A percentile compares a stretch with the other conserved stretches of the same genome.
phyloP scores from a whole-genome alignment of 148 eudicot genomes.

The Camellia lanceoleosa region DNA sequence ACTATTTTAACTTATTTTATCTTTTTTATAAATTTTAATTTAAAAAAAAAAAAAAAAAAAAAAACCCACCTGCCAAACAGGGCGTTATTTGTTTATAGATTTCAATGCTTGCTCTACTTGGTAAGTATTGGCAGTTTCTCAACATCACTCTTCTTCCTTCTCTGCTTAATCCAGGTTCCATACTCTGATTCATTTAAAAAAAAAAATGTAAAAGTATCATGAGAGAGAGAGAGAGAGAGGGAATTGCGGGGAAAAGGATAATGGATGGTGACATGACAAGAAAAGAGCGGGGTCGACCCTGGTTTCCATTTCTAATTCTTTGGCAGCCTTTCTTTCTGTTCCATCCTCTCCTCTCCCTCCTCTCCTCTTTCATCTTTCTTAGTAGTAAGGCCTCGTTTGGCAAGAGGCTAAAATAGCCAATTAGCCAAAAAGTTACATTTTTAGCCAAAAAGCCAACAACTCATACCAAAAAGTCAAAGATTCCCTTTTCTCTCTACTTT shows the following conservation, averaged over 20 bases:
- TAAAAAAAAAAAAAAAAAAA: too few species aligned
- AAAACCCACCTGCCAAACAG: too few species aligned
- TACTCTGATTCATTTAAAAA: background rate
- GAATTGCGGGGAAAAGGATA: background rate
- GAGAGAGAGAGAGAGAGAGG: slow-evolving; percentile 4
- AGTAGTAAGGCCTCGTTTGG: too few species aligned
- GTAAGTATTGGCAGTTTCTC: too few species aligned
- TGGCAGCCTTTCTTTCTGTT: slow-evolving; percentile 3
- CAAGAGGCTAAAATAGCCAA: too few species aligned
- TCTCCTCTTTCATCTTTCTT: too few species aligned
- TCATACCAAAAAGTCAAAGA: too few species aligned
- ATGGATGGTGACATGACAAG: slow-evolving; percentile 12
- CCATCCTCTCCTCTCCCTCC: background rate
- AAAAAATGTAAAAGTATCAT: background rate
- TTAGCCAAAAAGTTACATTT: too few species aligned
- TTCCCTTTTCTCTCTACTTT: too few species aligned
- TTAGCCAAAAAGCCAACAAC: too few species aligned
- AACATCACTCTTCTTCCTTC: background rate
- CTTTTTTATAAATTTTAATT: too few species aligned
- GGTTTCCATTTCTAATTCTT: slow-evolving; percentile 5
- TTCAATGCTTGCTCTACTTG: background rate
- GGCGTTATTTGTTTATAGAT: background rate
- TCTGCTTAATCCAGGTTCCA: background rate
- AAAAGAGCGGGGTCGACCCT: slow-evolving; percentile 1
- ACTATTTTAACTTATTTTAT: too few species aligned